Base-by-base conservation (phyloP, 2,329 filamentous ascomycete genomes). In the Karstenula rhodostoma region DNA sequence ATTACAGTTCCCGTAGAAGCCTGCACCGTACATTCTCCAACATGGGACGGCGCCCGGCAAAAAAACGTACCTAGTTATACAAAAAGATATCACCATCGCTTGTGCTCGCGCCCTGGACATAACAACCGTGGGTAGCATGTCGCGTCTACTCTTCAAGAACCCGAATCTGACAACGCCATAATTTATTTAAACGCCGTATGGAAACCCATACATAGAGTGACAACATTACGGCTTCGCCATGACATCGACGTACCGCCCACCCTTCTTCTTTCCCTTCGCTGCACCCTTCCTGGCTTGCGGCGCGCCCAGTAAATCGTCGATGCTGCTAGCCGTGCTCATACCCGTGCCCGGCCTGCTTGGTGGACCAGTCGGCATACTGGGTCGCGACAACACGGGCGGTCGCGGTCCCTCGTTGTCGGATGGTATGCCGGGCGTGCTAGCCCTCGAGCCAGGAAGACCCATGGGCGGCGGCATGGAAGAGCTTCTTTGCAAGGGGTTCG, bases 161-260 rank as follows among this genome's bases (percentile, higher is more conserved):
- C 29, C 29, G 12, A 9, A 5, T 32, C 4, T 32, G 12, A 40
- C 13, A n/a, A 40, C 37, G 4, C 37, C 37, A 17, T 19, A 40
- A 17, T 9, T 15, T 9, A 17, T 1, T 40, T 4, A 40, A 19
- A n/a, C 17, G 37, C 37, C 37, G n/a, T 35, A n/a, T 15, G 15
- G 35, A 40, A 40, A 5, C 2, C 35, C 7, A 40, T n/a, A 9
- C 35, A 40, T 5, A n/a, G n/a, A n/a, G n/a, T n/a, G n/a, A 23
- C 19, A 9, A 9, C 1, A 44, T 44, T 23, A 59, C n/a, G 51
- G 32, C 56, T 66, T 62, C 15, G 65, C 67, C 93, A 98, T 97
- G 61, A 99, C 93, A 84, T 99, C 95, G 32, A 99, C 89, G 82
- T 99, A 99, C 29, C 94, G 84, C 32, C 93, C 90, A 23, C 90